Evolutionary conservation across 2,329 filamentous ascomycete species (phyloP).

Genomic region (Biscogniauxia mediterranea): DNA sequence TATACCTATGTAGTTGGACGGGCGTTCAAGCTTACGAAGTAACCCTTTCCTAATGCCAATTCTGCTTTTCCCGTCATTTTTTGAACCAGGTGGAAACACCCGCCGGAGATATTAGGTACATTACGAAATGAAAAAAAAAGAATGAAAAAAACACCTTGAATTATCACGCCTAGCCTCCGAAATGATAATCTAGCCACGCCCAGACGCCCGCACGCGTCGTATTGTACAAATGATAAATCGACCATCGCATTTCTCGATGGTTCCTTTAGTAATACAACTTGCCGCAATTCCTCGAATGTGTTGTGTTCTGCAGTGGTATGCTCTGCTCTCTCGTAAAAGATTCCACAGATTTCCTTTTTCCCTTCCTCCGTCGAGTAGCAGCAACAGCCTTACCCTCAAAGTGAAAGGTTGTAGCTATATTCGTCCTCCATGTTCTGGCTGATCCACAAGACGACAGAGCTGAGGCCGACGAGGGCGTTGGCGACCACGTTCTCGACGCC

Average conservation of each 20-base stretch:
- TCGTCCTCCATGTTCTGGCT: slow-evolving; percentile 74
- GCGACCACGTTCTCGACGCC: slow-evolving; percentile 65
- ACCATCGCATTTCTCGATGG: background rate
- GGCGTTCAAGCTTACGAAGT: too few species aligned
- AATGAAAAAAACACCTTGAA: background rate
- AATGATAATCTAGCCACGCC: background rate
- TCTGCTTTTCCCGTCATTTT: too few species aligned
- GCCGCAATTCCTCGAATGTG: too few species aligned
- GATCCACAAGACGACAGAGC: slow-evolving; percentile 64
- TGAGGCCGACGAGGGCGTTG: slow-evolving; percentile 61
- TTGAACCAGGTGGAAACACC: too few species aligned
- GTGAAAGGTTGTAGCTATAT: slow-evolving; percentile 65
- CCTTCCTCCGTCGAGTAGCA: background rate
- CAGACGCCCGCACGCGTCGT: background rate
- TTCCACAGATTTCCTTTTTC: background rate
- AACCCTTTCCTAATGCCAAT: too few species aligned
- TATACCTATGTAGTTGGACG: too few species aligned
- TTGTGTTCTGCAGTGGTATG: background rate
- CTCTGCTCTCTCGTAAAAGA: background rate
- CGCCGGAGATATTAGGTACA: slow-evolving; percentile 32
- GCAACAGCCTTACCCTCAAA: slow-evolving; percentile 36
- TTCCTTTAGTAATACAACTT: background rate
- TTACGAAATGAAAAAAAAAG: too few species aligned
- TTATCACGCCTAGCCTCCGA: background rate
- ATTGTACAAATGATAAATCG: slow-evolving; percentile 1